Evolutionary conservation across 1,284 basidiomycete genomes (phyloP).

Genomic region (Marasmius oreades): DNA sequence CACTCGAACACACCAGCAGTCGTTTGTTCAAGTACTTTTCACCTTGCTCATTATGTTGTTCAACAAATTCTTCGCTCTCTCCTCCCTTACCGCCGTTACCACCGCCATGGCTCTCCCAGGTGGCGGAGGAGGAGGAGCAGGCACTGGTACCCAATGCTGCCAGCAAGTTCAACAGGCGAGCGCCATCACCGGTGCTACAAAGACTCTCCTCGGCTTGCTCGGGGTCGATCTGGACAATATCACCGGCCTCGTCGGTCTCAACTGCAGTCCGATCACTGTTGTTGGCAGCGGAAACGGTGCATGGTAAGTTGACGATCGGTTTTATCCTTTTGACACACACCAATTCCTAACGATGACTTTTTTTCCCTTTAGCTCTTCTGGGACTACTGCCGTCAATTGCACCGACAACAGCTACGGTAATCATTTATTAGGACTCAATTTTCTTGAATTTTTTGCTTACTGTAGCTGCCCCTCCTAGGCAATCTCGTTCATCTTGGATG

Average conservation of each 20-base stretch:
- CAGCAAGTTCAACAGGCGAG: not conserved
- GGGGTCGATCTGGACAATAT: not conserved
- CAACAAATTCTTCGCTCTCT: not conserved
- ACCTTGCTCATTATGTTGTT: not conserved
- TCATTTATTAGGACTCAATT: not conserved
- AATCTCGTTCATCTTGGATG: not conserved
- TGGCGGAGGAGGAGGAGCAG: not conserved
- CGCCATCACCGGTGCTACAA: not conserved
- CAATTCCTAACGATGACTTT: not conserved
- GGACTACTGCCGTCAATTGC: not conserved
- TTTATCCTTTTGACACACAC: not conserved
- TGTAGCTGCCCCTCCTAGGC: not conserved
- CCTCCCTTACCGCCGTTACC: not conserved
- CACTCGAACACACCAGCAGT: not conserved
- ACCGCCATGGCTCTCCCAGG: not conserved
- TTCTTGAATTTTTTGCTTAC: not conserved
- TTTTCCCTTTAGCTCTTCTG: not conserved
- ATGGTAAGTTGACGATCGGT: not conserved
- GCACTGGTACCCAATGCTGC: not conserved
- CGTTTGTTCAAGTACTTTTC: not conserved
- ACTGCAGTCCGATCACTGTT: not conserved
- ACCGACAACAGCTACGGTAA: not conserved
- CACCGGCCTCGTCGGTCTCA: not conserved
- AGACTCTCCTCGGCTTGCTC: not conserved
- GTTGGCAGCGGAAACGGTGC: not conserved